Evolutionary conservation across 805 yeast genomes (phyloP), one percentile per base, ranked within the genome.

Genomic region (Tanozyma kutaoensis): DNA sequence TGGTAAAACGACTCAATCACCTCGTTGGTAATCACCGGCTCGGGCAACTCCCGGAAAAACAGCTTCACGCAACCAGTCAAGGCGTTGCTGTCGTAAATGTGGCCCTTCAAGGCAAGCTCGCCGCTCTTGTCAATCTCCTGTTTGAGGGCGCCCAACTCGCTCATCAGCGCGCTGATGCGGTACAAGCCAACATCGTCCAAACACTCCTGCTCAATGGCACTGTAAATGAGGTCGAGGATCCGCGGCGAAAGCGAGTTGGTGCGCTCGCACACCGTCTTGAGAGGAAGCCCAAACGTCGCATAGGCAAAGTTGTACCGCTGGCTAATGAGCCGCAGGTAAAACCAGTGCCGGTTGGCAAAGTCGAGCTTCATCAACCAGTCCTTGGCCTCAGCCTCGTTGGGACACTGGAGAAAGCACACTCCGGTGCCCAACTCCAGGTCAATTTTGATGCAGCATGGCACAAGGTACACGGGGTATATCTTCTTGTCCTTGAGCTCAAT

Each of bases 181-280:
- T 88, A 88, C 10, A 88, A 60, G 12, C 97, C 97, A 28, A 82
- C 80, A 45, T 86, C 96, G 38, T 82, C 85, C 16, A 88, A 48
- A 1, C 97, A 95, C 28, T 86, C 69, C n/a, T 61, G 52, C 48
- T 88, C 97, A 36, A 88, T 79, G 38, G 77, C 91, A 24, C 63
- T 63, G 38, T 85, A 61, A 24, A 88, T 52, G 30, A 65, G 63
- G 20, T 65, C 72, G 30, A 86, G 71, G 23, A 86, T 69, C 5
- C 45, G 52, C 1, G 97, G 97, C 18, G 74, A 55, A 2, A 52
- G 34, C 0, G 72, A 52, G 8, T 66, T 55, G 38, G 84, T 94
- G 27, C 94, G 61, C 28, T 61, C 68, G 46, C 95, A 84, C 4
- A 85, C 69, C 35, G 71, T 72, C 19, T 64, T 69, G 20, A 88